Conservation (phyloP, 805 yeast species). For the Saccharomycopsis javanensis region DNA sequence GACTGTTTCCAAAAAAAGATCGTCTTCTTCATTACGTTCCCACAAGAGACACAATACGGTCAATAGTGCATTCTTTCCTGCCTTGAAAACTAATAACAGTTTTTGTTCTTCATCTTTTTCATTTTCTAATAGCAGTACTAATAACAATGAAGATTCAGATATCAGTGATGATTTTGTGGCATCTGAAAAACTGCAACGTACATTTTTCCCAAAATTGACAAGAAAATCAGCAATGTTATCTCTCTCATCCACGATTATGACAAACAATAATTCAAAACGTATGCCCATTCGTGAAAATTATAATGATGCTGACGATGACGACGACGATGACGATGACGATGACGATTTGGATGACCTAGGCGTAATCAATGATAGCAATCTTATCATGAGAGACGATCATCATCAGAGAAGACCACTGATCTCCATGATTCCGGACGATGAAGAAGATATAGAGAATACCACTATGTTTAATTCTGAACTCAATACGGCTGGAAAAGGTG, state of each 20-base stretch:
- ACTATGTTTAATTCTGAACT: neutral
- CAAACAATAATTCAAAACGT: neutral
- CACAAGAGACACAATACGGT: slow-evolving; percentile 1
- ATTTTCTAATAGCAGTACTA: neutral
- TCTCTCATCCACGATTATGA: neutral
- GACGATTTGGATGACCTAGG: neutral
- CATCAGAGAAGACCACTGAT: neutral
- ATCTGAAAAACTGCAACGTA: neutral
- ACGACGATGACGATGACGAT: neutral
- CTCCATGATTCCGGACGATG: neutral
- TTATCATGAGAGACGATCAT: neutral
- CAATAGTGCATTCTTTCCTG: neutral
- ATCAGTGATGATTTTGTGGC: neutral
- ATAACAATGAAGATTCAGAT: neutral
- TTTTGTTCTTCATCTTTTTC: neutral
- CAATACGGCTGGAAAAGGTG: neutral
- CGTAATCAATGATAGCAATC: neutral
- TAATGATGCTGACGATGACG: neutral
- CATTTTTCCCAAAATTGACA: neutral
- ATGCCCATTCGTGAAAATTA: neutral
- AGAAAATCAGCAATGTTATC: neutral
- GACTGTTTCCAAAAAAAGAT: neutral
- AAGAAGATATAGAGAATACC: neutral
- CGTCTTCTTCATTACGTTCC: neutral
- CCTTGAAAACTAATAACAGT: neutral